These are phyloP conservation scores for Mucor indicus DNA, from an alignment of 371 early-diverging fungal genomes.

Conservation along the genomic window DNA sequence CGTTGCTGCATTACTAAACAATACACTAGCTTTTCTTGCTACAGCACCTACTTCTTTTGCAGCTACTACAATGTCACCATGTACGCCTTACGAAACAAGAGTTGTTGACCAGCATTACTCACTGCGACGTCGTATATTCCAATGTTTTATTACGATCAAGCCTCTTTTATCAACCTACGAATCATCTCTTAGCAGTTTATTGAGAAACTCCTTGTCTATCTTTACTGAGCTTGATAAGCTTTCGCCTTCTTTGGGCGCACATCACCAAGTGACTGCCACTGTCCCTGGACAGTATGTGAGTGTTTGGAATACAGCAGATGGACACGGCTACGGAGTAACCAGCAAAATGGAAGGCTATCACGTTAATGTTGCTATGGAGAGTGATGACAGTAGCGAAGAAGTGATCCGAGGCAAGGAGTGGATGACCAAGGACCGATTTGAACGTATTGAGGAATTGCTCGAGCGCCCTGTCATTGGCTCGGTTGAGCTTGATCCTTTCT, in stretches of 20 bases:
- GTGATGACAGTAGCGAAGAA: slow-evolving; percentile 35
- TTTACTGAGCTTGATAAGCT: slow-evolving; percentile 60
- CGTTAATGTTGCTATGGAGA: slow-evolving; percentile 40
- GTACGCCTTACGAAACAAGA: slow-evolving; percentile 38
- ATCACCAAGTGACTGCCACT: slow-evolving; percentile 46
- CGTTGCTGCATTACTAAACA: slow-evolving; percentile 74
- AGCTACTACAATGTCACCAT: slow-evolving; percentile 38
- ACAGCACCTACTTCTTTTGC: slow-evolving; percentile 57
- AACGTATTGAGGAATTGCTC: slow-evolving; percentile 52
- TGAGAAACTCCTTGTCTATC: slow-evolving; percentile 51
- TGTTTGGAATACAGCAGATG: slow-evolving; percentile 59
- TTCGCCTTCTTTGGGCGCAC: slow-evolving; percentile 50
- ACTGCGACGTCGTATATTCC: slow-evolving; percentile 66
- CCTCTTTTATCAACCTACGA: slow-evolving; percentile 69
- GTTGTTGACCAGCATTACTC: slow-evolving; percentile 63
- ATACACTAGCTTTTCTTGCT: slow-evolving; percentile 65
- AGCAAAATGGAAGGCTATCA: slow-evolving; percentile 58
- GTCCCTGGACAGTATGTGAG: slow-evolving; percentile 57
- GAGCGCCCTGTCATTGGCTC: slow-evolving; percentile 63
- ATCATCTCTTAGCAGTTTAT: slow-evolving; percentile 52
- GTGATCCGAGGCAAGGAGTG: slow-evolving; percentile 46
- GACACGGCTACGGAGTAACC: slow-evolving; percentile 63
- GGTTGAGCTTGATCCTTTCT: slow-evolving; percentile 58
- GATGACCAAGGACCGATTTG: slow-evolving; percentile 58
- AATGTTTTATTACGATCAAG: slow-evolving; percentile 68